Evolutionary conservation across 2,329 filamentous ascomycete genomes (phyloP), one percentile per base, ranked within the genome.

Genomic region (Xylariaceae sp.): DNA sequence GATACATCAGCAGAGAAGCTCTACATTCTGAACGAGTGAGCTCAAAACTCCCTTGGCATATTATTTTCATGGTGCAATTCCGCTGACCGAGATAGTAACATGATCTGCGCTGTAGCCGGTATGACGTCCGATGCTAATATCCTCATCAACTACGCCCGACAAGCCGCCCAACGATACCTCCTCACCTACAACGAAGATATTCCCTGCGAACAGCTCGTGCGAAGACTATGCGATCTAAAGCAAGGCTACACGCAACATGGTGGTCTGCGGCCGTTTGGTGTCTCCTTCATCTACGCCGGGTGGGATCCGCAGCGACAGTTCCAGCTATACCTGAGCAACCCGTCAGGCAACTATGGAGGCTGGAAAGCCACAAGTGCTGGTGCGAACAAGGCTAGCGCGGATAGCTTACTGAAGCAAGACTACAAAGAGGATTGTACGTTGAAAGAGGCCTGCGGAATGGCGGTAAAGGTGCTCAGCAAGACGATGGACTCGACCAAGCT

Each of bases 81-180:
- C 6, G 36, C 58, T 61, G 39, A 62, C 47, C n/a, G 17, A 48
- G 26, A 5, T 66, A 98, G 94, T 81, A 99, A 99, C 83, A 99
- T 99, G 96, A 98, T 99, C 78, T 97, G 93, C 78, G 95, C 95
- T 61, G 95, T 99, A 59, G 95, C 95, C 70, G 95, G 95, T 74
- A 98, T 99, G 94, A 99, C 93, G 41, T 95, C 95, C 72, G 95
- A 99, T 75, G 95, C 95, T 76, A 99, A 99, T 82, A 99, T 99
- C 77, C 92, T 99, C 75, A 99, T 99, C 87, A 99, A 99, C 84
- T 97, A 96, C 79, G 96, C 95, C 75, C 92, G 95, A 69, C 92
- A 96, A 85, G 90, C 91, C 71, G 95, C 95, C 69, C 95, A 99
- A 81, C 87, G 90, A 73, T 98, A 99, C 80, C 94, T 99, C 75